These are phyloP conservation scores for Tylopilus vinaceipallidus DNA, from an alignment of 768 basidiomycete genomes.

Conservation along the genomic window DNA sequence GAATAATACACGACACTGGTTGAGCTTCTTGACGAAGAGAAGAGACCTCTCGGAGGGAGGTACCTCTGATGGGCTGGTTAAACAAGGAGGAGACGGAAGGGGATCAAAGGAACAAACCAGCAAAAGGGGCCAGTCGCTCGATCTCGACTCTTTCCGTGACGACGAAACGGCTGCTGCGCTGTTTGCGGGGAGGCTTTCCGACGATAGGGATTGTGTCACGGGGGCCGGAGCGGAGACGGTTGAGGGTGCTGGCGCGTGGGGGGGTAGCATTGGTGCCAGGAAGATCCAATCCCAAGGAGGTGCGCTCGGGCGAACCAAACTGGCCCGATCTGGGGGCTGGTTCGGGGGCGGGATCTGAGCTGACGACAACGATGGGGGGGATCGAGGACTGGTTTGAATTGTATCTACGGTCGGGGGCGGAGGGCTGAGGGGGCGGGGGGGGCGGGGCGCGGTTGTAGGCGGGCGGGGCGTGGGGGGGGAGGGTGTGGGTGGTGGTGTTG, in stretches of 20 bases:
- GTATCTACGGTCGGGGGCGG: conserved; percentile 61
- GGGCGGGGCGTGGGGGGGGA: conserved; percentile 38
- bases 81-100: conserved; percentile 8
- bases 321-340: conserved; percentile 40
- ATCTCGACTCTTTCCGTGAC: conserved; percentile 96
- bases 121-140: conserved; percentile 88
- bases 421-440: conserved; percentile 37
- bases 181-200: conserved; percentile 95
- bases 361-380: conserved; percentile 87
- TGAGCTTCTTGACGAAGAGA: conserved; percentile 91
- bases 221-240: conserved; percentile 75
- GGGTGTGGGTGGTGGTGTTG: conserved; percentile 39
- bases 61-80: conserved; percentile 58
- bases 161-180: conserved; percentile 94
- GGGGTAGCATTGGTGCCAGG: conserved; percentile 46
- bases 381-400: conserved; percentile 43
- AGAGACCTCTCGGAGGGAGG: conserved; percentile 83
- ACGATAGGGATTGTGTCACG: conserved; percentile 97
- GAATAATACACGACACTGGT: conserved; percentile 95
- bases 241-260: conserved; percentile 66
- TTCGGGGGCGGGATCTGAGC: conserved; percentile 61
- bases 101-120: conserved; percentile 45
- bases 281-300: conserved; percentile 47
- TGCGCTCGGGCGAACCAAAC: conserved; percentile 47
- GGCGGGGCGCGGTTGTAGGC: conserved; percentile 44